phyloP scores from a whole-genome alignment of 2,329 filamentous ascomycete genomes.

The Fusarium piperis region DNA sequence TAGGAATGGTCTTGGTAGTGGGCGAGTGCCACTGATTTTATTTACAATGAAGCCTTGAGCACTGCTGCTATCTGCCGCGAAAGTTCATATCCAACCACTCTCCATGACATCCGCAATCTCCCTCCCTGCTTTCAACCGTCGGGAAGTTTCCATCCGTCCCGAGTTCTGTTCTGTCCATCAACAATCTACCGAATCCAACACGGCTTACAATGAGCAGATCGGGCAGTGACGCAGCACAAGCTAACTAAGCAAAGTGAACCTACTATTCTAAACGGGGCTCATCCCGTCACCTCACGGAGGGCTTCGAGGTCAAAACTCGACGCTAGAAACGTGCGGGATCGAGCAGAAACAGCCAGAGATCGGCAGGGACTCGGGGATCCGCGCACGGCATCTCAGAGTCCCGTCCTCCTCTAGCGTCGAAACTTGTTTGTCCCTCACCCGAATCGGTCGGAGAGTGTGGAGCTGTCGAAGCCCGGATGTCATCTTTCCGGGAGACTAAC shows the following conservation, averaged over 20 bases:
- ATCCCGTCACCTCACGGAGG: neutral
- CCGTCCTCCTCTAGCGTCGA: conserved; percentile 12
- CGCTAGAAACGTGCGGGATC: neutral
- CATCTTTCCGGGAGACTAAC: conserved; percentile 20
- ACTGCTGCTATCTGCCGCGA: neutral
- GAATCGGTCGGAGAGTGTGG: neutral
- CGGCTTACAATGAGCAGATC: neutral
- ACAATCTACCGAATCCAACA: neutral
- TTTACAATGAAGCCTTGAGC: neutral
- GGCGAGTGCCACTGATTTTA: neutral
- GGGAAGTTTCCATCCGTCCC: conserved; percentile 14
- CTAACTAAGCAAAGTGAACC: neutral
- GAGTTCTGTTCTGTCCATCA: neutral
- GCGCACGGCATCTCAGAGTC: conserved; percentile 10
- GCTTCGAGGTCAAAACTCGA: neutral
- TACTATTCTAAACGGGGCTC: neutral
- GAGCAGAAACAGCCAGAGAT: conserved; percentile 2
- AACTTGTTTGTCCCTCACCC: conserved; percentile 3
- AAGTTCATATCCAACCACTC: neutral
- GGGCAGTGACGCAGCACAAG: neutral
- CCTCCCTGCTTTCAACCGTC: neutral
- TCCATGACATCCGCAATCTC: neutral
- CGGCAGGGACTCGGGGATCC: conserved; percentile 19
- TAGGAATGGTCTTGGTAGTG: neutral
- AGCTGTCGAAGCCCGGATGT: neutral